A percentile compares a stretch with the other conserved stretches of the same genome.
These are phyloP conservation scores for Fusarium sororula DNA, from an alignment of 2,329 filamentous ascomycete genomes.

Conservation along the genomic window DNA sequence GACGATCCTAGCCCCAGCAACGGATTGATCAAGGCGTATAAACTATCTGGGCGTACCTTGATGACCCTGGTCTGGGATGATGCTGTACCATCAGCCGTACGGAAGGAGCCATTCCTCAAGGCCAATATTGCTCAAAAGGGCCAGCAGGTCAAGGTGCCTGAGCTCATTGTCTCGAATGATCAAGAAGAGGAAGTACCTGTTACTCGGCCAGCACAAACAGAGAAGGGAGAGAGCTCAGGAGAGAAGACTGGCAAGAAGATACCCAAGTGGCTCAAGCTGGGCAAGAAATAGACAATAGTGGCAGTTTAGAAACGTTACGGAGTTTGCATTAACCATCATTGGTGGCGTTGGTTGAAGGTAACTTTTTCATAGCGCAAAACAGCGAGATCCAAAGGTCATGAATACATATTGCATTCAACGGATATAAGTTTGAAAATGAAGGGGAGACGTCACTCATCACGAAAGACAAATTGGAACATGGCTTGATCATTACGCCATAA, in stretches of 20 bases:
- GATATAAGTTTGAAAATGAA: not conserved
- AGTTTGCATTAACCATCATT: constrained; percentile 10
- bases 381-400: not conserved
- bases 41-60: constrained; percentile 75
- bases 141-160: constrained; percentile 71
- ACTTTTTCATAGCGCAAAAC: not conserved
- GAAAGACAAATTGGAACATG: constrained; percentile 6
- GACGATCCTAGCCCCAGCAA: constrained; percentile 58
- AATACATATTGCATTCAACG: not conserved
- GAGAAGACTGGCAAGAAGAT: constrained; percentile 76
- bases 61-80: constrained; percentile 81
- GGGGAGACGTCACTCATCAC: not conserved
- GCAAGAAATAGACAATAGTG: constrained; percentile 66
- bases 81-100: constrained; percentile 63
- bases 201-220: constrained; percentile 42
- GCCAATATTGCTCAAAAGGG: constrained; percentile 67
- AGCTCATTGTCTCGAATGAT: constrained; percentile 57
- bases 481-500: constrained; percentile 39
- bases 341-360: constrained; percentile 22
- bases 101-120: constrained; percentile 68
- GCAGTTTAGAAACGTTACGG: not conserved
- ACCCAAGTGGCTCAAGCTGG: constrained; percentile 79
- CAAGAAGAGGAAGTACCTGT: constrained; percentile 41
- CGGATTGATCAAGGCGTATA: constrained; percentile 76
- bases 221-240: constrained; percentile 51